Percentiles rank a stretch among this genome's conserved stretches.
These are phyloP conservation scores for Cytospora piceicola DNA, from an alignment of 2,329 filamentous ascomycete genomes.

Conservation along the genomic window DNA sequence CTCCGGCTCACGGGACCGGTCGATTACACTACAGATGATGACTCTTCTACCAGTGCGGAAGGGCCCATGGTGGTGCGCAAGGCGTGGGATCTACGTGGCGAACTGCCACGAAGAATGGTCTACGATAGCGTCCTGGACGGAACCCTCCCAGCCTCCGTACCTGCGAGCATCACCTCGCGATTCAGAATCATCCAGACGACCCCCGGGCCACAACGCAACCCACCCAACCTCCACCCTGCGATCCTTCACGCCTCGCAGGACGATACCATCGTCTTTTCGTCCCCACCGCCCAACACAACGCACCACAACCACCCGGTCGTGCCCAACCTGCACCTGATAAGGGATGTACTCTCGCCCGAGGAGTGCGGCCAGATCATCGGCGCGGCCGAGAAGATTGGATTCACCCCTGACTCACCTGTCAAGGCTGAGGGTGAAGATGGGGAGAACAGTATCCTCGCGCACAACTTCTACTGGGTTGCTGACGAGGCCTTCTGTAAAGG, in stretches of 20 bases:
- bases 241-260: slow-evolving; percentile 65
- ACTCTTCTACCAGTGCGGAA: background rate
- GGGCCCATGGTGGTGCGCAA: slow-evolving; percentile 61
- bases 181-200: slow-evolving; percentile 67
- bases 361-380: slow-evolving; percentile 71
- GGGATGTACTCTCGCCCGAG: slow-evolving; percentile 60
- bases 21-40: slow-evolving; percentile 46
- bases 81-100: slow-evolving; percentile 62
- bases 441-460: slow-evolving; percentile 67
- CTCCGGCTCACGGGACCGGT: slow-evolving; percentile 65
- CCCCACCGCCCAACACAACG: slow-evolving; percentile 50
- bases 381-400: slow-evolving; percentile 66
- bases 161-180: slow-evolving; percentile 28
- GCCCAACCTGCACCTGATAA: slow-evolving; percentile 63
- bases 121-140: slow-evolving; percentile 64
- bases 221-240: slow-evolving; percentile 69
- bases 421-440: slow-evolving; percentile 67
- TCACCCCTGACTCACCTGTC: slow-evolving; percentile 69
- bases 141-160: slow-evolving; percentile 51
- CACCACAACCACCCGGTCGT: slow-evolving; percentile 65
- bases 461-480: slow-evolving; percentile 76
- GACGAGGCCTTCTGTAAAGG: slow-evolving; percentile 65
- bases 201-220: slow-evolving; percentile 62
- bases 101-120: slow-evolving; percentile 46
- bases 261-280: slow-evolving; percentile 50